phyloP scores from a whole-genome alignment of 768 basidiomycete species.

The Leccinum variicolor region DNA sequence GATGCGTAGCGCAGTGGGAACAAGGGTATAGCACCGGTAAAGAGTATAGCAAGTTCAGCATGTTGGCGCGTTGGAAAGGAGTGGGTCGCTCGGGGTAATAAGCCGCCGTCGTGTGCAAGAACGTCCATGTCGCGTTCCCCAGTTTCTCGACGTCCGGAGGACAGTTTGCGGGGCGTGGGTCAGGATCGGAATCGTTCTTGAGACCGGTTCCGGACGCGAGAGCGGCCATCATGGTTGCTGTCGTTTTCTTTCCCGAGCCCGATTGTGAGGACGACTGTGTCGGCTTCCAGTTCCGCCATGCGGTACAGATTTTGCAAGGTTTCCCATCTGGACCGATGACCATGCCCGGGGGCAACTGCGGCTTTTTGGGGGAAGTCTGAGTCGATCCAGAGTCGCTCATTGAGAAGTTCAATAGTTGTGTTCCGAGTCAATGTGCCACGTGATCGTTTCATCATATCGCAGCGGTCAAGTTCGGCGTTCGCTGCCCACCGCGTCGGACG shows the following conservation, averaged over 20 bases:
- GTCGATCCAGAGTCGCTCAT: conserved; percentile 15
- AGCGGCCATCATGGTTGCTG: conserved; percentile 33
- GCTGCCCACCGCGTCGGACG: not conserved
- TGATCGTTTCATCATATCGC: conserved; percentile 12
- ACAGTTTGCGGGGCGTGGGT: conserved; percentile 59
- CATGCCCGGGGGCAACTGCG: conserved; percentile 70
- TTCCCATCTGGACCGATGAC: conserved; percentile 92
- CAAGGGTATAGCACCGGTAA: conserved; percentile 89
- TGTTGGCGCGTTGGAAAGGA: conserved; percentile 71
- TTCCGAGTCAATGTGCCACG: conserved; percentile 7
- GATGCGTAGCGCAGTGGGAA: conserved; percentile 77
- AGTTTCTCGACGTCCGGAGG: conserved; percentile 89
- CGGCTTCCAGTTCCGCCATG: conserved; percentile 70
- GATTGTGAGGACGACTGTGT: conserved; percentile 27
- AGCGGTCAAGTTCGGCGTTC: not conserved
- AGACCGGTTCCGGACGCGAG: conserved; percentile 30
- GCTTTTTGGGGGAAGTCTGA: conserved; percentile 9
- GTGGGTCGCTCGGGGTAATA: conserved; percentile 90
- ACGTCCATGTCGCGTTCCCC: conserved; percentile 94
- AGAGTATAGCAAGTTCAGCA: conserved; percentile 76
- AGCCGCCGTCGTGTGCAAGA: conserved; percentile 92
- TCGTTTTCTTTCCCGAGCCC: conserved; percentile 30
- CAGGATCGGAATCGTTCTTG: conserved; percentile 27
- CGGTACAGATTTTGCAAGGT: conserved; percentile 89
- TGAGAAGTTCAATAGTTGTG: not conserved